These are phyloP conservation scores for Solanum habrochaites DNA, from an alignment of 257 asterid species.

Conservation along the genomic window DNA sequence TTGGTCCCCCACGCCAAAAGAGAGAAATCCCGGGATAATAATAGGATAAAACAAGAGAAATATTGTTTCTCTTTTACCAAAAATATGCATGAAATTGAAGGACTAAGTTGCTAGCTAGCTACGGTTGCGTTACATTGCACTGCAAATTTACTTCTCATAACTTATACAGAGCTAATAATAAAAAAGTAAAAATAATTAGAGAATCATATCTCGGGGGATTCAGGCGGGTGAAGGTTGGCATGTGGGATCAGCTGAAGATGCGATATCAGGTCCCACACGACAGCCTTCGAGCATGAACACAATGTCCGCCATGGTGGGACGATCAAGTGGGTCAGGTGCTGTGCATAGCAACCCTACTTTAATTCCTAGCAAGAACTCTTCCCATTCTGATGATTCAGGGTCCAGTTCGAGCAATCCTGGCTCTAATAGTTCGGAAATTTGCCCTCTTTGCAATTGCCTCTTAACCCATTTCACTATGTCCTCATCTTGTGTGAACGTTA, in stretches of 20 bases:
- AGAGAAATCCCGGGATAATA: slow-evolving; percentile 2
- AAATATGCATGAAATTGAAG: neutral
- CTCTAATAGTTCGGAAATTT: slow-evolving; percentile 54
- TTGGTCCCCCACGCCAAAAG: slow-evolving; percentile 2
- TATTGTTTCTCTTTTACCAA: neutral
- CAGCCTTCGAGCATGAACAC: slow-evolving; percentile 81
- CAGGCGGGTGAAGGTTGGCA: slow-evolving; percentile 51
- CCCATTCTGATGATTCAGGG: slow-evolving; percentile 82
- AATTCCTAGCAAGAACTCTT: slow-evolving; percentile 65
- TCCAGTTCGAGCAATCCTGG: slow-evolving; percentile 68
- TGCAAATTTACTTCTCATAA: neutral
- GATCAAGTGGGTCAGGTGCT: slow-evolving; percentile 48
- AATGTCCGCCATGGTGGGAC: slow-evolving; percentile 64
- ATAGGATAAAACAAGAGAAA: neutral
- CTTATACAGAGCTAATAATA: neutral
- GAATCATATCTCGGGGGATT: neutral
- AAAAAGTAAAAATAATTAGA: neutral
- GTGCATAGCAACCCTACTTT: slow-evolving; percentile 77
- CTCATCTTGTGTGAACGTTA: slow-evolving; percentile 60
- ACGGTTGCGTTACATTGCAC: neutral
- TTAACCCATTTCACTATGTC: slow-evolving; percentile 74
- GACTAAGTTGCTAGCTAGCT: neutral
- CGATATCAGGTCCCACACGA: slow-evolving; percentile 54
- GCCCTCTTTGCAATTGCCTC: slow-evolving; percentile 59
- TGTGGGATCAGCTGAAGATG: slow-evolving; percentile 56